phyloP scores from a whole-genome alignment of 2,329 filamentous ascomycete species.

The Epichloe uncinata region DNA sequence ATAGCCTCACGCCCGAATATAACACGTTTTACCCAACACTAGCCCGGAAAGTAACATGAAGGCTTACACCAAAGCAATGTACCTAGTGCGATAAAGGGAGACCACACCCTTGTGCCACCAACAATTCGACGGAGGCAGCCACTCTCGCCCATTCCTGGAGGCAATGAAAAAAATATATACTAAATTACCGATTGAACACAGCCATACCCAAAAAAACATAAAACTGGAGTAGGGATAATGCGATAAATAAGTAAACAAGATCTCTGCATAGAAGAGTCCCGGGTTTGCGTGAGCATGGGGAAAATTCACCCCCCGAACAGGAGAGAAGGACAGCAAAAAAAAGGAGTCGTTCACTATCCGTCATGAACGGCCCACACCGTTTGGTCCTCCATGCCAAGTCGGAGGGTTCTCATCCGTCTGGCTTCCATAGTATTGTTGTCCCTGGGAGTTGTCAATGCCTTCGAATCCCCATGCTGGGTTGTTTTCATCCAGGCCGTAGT shows the following conservation, averaged over 20 bases:
- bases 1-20: neutral
- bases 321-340: neutral
- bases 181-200: no score
- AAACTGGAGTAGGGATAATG: no score
- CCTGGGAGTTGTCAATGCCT: slow-evolving; percentile 7
- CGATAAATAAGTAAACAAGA: no score
- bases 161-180: neutral
- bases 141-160: no score
- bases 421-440: slow-evolving; percentile 7
- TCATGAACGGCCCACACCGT: slow-evolving; percentile 3
- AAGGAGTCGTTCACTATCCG: neutral
- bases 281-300: neutral
- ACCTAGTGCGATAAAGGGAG: neutral
- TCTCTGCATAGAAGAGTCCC: no score
- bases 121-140: neutral
- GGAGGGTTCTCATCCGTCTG: slow-evolving; percentile 2
- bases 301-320: neutral
- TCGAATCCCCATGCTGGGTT: slow-evolving; percentile 9
- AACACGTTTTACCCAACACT: no score
- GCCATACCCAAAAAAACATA: no score
- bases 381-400: slow-evolving; percentile 2
- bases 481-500: slow-evolving; percentile 9
- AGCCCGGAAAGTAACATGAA: neutral
- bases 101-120: neutral
- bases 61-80: neutral